Evolutionary conservation across 2,329 filamentous ascomycete species (phyloP).

Genomic region (Dendryphion nanum): DNA sequence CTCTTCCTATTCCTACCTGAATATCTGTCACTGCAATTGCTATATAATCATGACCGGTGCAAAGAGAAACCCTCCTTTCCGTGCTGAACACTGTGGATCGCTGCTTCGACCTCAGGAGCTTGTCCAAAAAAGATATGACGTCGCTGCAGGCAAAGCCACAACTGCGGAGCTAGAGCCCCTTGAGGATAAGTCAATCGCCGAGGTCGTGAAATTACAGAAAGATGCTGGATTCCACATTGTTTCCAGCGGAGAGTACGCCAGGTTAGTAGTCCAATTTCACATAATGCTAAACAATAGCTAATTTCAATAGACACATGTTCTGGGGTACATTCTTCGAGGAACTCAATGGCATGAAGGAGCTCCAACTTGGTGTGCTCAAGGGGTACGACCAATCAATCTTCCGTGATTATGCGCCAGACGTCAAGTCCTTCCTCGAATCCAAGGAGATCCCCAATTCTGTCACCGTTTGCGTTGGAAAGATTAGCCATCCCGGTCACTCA

Average conservation of each 20-base stretch:
- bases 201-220: slow-evolving; percentile 65
- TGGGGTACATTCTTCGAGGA: slow-evolving; percentile 58
- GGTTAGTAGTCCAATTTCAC: slow-evolving; percentile 14
- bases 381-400: slow-evolving; percentile 55
- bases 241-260: slow-evolving; percentile 66
- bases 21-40: slow-evolving; percentile 18
- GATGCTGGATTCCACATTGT: slow-evolving; percentile 62
- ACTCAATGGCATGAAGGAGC: slow-evolving; percentile 55
- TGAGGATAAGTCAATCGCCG: slow-evolving; percentile 65
- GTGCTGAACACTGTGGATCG: slow-evolving; percentile 72
- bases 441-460: slow-evolving; percentile 54
- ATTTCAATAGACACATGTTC: slow-evolving; percentile 48
- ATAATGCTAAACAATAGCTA: slow-evolving; percentile 1
- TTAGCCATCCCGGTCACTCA: slow-evolving; percentile 55
- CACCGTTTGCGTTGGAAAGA: slow-evolving; percentile 58
- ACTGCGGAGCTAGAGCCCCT: slow-evolving; percentile 50
- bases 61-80: slow-evolving; percentile 57
- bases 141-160: slow-evolving; percentile 51
- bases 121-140: slow-evolving; percentile 57
- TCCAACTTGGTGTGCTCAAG: slow-evolving; percentile 40
- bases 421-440: slow-evolving; percentile 61
- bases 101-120: slow-evolving; percentile 65
- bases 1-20: slow-evolving; percentile 2
- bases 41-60: slow-evolving; percentile 27
- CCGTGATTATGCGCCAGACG: slow-evolving; percentile 59